Evolutionary conservation across 202 grass and related monocot genomes (phyloP), one percentile per base, ranked within the genome.

Genomic region (Elaeis oleifera): DNA sequence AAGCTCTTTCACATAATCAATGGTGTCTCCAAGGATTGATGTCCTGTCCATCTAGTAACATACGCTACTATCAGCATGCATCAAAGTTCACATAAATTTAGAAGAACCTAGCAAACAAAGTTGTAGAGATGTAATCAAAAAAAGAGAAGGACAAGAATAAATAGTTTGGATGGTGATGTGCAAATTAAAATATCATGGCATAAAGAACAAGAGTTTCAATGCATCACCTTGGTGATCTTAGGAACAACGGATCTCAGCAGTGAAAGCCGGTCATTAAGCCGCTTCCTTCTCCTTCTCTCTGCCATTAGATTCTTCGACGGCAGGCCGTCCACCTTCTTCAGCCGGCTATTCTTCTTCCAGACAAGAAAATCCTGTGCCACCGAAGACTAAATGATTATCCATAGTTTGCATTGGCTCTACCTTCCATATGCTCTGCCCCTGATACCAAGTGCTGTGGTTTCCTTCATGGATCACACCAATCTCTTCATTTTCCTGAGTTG

Each of bases 261-360:
- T 65, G 84, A 97, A 57, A 97, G 94, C 23, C 94, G 79, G 60
- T 97, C 94, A 39, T 97, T 97, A 36, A 97, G 94, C 51, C 94
- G 88, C 77, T 89, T 89, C 71, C 94, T 56, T 32, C 94, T 54
- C 55, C 88, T 76, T 51, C 94, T 80, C 82, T 97, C 94, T 0
- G 88, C 94, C 94, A 97, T 97, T 56, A 97, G 79, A 60, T 97
- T 97, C 84, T 92, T 97, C 0, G 94, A 92, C 13, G 85, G 84
- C 29, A 78, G 56, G 3, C 79, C 74, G 20, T 89, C 73, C 14
- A 78, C 65, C 65, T 70, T 77, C 65, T 77, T 70, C 39, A 32
- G 50, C 50, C 67, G 39, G 1, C 5, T 11, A 36, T 29, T 52
- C 50, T 62, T 70, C 69, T 49, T 69, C 74, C 36, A 44, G 36